Conservation (phyloP, 805 yeast genomes). For the Starmerella bacillaris region DNA sequence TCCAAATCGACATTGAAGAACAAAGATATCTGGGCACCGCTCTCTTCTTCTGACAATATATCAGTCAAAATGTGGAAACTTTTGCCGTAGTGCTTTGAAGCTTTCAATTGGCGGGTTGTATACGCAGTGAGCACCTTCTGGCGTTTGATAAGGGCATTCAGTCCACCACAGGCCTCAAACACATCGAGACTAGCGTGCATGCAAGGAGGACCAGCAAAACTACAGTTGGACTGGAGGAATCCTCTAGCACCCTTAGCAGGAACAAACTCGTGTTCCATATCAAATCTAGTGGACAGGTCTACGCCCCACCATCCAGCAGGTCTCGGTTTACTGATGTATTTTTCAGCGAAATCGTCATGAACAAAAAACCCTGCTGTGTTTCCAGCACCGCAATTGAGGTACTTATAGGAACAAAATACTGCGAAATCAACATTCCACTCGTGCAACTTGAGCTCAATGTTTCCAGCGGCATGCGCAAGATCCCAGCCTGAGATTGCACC, state of each 20-base stretch:
- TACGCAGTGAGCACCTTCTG: constrained; percentile 40
- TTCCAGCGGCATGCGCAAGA: constrained; percentile 86
- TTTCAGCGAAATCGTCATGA: constrained; percentile 28
- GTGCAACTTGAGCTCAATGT: constrained; percentile 57
- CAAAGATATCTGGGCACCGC: constrained; percentile 77
- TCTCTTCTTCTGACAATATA: constrained; percentile 26
- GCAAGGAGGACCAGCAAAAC: constrained; percentile 68
- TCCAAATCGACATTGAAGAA: constrained; percentile 47
- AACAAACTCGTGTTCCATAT: constrained; percentile 60
- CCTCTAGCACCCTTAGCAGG: constrained; percentile 79
- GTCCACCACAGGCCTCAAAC: constrained; percentile 44
- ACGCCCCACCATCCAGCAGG: constrained; percentile 98
- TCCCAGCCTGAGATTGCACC: constrained; percentile 66
- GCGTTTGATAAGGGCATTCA: constrained; percentile 36
- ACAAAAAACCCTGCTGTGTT: constrained; percentile 76
- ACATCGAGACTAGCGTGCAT: constrained; percentile 47
- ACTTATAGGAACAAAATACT: constrained; percentile 85
- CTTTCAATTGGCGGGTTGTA: constrained; percentile 32
- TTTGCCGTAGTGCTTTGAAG: constrained; percentile 31
- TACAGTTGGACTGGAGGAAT: constrained; percentile 77
- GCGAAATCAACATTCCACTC: constrained; percentile 91
- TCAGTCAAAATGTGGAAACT: constrained; percentile 63
- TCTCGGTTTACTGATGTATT: constrained; percentile 32
- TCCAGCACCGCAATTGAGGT: constrained; percentile 85
- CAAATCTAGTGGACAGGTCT: constrained; percentile 46